phyloP scores from a whole-genome alignment of 352 stramenopile species.

The Phytophthora syringae region DNA sequence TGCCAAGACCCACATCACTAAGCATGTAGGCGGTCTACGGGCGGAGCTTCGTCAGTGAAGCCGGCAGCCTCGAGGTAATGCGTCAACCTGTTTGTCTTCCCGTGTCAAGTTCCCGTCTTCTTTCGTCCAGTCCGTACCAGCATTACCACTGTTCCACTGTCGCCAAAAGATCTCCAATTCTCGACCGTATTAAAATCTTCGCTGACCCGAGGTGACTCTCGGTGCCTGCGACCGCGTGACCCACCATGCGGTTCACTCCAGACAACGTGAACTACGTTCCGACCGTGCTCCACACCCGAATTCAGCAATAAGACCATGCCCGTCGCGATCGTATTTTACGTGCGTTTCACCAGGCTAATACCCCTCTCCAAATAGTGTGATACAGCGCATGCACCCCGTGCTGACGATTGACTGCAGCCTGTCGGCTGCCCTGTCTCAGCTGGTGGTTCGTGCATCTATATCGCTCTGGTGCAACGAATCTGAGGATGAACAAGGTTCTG shows the following conservation, averaged over 20 bases:
- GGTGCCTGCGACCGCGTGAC: not conserved
- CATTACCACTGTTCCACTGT: not conserved
- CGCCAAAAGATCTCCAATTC: not conserved
- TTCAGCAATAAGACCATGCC: constrained; percentile 4
- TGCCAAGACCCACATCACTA: not conserved
- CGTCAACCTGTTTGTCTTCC: not conserved
- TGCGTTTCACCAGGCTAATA: too few species aligned
- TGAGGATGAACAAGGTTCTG: too few species aligned
- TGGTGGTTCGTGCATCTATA: too few species aligned
- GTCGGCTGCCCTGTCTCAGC: too few species aligned
- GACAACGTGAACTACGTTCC: not conserved
- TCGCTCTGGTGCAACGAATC: too few species aligned
- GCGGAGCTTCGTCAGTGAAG: not conserved
- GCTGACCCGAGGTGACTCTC: not conserved
- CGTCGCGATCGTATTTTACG: not conserved
- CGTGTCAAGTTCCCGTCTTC: not conserved
- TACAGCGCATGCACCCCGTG: too few species aligned
- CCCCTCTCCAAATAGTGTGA: too few species aligned
- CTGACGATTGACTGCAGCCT: too few species aligned
- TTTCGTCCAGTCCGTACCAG: not conserved
- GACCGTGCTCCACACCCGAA: not conserved
- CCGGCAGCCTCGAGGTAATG: not conserved
- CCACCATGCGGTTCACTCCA: not conserved
- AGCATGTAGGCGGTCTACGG: not conserved
- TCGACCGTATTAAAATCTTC: not conserved